Conservation (phyloP, 257 asterid species). For the Striga asiatica region DNA sequence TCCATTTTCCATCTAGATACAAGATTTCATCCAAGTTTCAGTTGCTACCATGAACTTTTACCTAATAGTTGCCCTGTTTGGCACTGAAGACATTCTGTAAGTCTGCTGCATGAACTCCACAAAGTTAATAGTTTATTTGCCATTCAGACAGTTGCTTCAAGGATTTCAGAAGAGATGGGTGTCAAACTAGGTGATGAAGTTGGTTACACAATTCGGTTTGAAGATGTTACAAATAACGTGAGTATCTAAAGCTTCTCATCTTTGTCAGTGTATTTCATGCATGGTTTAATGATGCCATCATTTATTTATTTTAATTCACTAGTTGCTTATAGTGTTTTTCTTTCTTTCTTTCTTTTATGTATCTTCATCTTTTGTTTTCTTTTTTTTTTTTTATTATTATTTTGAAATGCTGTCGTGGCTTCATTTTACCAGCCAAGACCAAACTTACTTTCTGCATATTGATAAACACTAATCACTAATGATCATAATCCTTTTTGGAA, state of each 20-base stretch:
- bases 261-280: not conserved
- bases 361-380: no score
- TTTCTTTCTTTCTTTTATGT: not conserved
- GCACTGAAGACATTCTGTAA: no score
- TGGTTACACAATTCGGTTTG: no score
- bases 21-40: not conserved
- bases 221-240: conserved; percentile 34
- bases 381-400: no score
- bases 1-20: no score
- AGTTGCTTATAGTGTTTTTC: conserved; percentile 5
- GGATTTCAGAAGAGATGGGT: conserved; percentile 42
- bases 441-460: conserved; percentile 3
- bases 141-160: conserved; percentile 30
- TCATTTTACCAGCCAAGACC: no score
- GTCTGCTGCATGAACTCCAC: not conserved
- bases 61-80: no score
- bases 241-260: conserved; percentile 20
- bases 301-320: conserved; percentile 2
- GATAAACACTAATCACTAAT: conserved; percentile 9
- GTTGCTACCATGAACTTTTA: not conserved
- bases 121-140: no score
- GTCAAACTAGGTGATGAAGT: conserved; percentile 22
- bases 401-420: not conserved
- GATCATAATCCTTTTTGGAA: conserved; percentile 19
- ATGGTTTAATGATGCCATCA: not conserved